These are phyloP conservation scores for Andrographis paniculata DNA, from an alignment of 305 asterid genomes.

Conservation along the genomic window DNA sequence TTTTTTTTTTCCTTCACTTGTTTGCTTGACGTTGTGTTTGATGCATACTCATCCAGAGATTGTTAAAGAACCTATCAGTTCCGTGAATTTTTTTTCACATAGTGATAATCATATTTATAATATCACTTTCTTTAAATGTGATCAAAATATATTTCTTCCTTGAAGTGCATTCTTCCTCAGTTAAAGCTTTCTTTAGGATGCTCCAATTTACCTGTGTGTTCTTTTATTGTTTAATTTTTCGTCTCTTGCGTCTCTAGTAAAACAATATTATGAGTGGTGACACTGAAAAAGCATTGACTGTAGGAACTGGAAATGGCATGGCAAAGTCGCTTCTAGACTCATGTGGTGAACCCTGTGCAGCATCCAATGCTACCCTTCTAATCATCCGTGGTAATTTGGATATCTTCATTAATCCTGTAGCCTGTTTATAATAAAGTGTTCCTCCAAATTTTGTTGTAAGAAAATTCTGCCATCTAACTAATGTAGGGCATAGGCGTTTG, in stretches of 20 bases:
- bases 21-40: too few species aligned
- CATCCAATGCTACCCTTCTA: conserved; percentile 64
- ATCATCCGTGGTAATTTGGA: conserved; percentile 62
- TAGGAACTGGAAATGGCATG: conserved; percentile 98
- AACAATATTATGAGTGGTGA: background rate
- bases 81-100: too few species aligned
- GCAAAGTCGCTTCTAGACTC: conserved; percentile 84
- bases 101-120: too few species aligned
- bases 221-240: too few species aligned
- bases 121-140: too few species aligned
- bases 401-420: conserved; percentile 3
- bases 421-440: background rate
- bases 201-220: too few species aligned
- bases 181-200: too few species aligned
- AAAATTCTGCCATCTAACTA: conserved; percentile 16
- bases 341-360: conserved; percentile 69
- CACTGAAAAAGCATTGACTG: background rate
- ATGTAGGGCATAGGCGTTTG: conserved; percentile 69
- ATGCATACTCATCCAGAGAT: too few species aligned
- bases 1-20: too few species aligned
- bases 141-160: too few species aligned
- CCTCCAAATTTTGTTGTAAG: conserved; percentile 1
- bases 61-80: too few species aligned
- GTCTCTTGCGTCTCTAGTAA: background rate
- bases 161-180: too few species aligned